Conservation (phyloP, 2,329 filamentous ascomycete genomes). For the Scorias spongiosa region DNA sequence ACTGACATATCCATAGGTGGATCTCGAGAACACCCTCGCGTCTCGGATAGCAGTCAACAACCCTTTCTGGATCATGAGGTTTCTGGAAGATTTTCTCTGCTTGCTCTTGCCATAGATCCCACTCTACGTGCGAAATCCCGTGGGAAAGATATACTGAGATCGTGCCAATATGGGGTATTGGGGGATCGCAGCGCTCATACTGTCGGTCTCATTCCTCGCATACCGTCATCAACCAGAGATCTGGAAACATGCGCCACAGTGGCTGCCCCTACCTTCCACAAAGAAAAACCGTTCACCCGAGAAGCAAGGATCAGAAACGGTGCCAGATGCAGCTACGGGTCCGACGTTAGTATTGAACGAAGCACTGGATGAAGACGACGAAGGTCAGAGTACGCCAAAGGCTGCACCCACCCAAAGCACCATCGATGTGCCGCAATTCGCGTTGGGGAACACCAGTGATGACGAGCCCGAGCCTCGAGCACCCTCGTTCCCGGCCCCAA, state of each 20-base stretch:
- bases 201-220: conserved; percentile 25
- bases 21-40: no score
- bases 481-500: conserved; percentile 29
- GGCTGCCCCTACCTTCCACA: conserved; percentile 8
- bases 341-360: neutral
- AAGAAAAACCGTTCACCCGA: neutral
- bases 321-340: no score
- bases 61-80: neutral
- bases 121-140: no score
- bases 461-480: conserved; percentile 20
- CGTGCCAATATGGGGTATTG: conserved; percentile 25
- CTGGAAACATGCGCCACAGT: conserved; percentile 17
- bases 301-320: neutral
- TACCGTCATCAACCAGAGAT: conserved; percentile 24
- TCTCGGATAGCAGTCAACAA: neutral
- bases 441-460: conserved; percentile 15
- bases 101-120: no score
- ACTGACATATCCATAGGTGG: no score
- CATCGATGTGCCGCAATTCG: conserved; percentile 14
- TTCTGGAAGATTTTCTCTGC: no score
- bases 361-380: neutral
- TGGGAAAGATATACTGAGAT: no score
- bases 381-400: conserved; percentile 17
- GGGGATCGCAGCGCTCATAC: conserved; percentile 23
- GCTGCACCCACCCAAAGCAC: conserved; percentile 6